phyloP scores from a whole-genome alignment of 1,284 basidiomycete species.

The Takashimella tepidaria region DNA sequence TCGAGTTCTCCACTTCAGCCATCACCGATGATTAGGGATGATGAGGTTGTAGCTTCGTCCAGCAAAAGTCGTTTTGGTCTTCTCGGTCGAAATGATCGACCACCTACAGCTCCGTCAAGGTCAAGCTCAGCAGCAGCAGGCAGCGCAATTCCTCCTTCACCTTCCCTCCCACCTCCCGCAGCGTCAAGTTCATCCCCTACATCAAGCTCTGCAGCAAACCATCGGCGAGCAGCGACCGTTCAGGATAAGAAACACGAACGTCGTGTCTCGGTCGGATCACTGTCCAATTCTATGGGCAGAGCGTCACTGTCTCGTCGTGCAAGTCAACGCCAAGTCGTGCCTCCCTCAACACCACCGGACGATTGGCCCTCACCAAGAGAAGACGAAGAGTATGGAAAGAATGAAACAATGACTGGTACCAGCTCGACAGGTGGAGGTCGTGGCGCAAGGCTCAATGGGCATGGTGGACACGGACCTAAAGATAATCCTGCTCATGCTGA shows the following conservation, averaged over 20 bases:
- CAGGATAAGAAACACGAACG: conserved; percentile 68
- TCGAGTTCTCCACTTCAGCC: conserved; percentile 20
- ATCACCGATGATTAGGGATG: conserved; percentile 18
- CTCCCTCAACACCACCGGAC: conserved; percentile 21
- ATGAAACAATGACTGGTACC: conserved; percentile 15
- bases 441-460: background rate
- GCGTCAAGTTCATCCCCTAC: background rate
- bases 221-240: conserved; percentile 67
- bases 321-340: conserved; percentile 20
- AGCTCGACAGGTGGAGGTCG: background rate
- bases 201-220: conserved; percentile 27
- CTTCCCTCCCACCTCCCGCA: conserved; percentile 7
- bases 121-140: conserved; percentile 9
- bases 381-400: conserved; percentile 21
- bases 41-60: conserved; percentile 12
- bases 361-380: conserved; percentile 25
- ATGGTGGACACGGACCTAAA: conserved; percentile 17
- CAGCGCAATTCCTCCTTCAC: background rate
- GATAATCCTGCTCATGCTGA: conserved; percentile 47
- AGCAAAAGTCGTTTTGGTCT: conserved; percentile 26
- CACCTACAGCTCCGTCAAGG: conserved; percentile 10
- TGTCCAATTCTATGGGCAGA: conserved; percentile 29
- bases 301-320: conserved; percentile 26
- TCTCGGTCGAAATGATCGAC: conserved; percentile 17
- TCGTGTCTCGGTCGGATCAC: conserved; percentile 53